Evolutionary conservation across 495 filamentous ascomycete genomes (phyloP).

Genomic region (Choiromyces venosus): DNA sequence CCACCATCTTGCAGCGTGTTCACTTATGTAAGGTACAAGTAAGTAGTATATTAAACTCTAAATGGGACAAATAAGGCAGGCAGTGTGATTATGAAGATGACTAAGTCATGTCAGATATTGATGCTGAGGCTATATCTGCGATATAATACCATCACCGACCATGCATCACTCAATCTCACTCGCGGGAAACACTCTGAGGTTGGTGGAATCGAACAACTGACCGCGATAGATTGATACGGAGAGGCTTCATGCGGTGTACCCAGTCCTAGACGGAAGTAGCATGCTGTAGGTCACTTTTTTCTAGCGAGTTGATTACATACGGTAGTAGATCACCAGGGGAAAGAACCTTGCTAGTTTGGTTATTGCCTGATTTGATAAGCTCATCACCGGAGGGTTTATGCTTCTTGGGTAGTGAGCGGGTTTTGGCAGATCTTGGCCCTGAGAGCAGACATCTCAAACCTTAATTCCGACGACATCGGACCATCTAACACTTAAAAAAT

Average conservation of each 20-base stretch:
- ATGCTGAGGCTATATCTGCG: not conserved
- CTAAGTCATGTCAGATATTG: not conserved
- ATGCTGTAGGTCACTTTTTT: not conserved
- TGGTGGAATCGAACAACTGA: not conserved
- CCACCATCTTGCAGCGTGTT: not conserved
- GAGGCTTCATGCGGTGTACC: not conserved
- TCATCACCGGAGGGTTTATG: not conserved
- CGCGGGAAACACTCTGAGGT: not conserved
- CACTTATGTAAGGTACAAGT: not conserved
- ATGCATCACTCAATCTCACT: not conserved
- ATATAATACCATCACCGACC: not conserved
- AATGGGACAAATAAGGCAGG: not conserved
- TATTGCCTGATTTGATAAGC: not conserved
- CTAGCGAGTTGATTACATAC: not conserved
- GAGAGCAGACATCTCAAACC: not conserved
- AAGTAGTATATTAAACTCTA: not conserved
- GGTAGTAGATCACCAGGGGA: not conserved
- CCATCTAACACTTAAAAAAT: not conserved
- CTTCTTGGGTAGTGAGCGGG: not conserved
- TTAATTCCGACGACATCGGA: not conserved
- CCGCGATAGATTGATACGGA: not conserved
- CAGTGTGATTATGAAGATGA: not conserved
- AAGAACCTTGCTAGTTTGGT: not conserved
- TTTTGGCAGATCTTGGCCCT: not conserved
- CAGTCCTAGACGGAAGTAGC: not conserved